Percentiles rank a stretch among this genome's conserved stretches.
Evolutionary conservation across 2,329 filamentous ascomycete species (phyloP).

Genomic region (Xylaria sp.): DNA sequence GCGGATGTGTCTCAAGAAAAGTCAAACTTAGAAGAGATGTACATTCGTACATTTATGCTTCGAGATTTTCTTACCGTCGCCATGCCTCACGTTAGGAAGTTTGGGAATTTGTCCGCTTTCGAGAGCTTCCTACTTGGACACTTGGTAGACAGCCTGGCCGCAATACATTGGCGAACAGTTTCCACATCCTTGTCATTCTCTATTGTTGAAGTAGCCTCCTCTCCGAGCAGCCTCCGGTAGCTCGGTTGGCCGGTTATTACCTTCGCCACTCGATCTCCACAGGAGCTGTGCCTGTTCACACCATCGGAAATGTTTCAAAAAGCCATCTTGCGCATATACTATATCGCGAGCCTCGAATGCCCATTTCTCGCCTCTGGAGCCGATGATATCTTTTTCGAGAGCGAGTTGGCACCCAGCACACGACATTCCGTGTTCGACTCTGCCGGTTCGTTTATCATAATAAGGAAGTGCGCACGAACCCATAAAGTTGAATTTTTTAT

Average conservation of each 20-base stretch:
- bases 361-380: neutral
- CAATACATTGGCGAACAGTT: constrained; percentile 13
- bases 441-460: constrained; percentile 32
- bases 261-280: constrained; percentile 42
- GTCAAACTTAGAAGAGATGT: too few relatives aligned
- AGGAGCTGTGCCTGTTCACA: constrained; percentile 51
- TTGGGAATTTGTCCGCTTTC: constrained; percentile 8
- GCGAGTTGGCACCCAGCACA: constrained; percentile 49
- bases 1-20: too few relatives aligned
- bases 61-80: too few relatives aligned
- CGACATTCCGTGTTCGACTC: constrained; percentile 48
- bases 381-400: neutral
- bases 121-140: constrained; percentile 18
- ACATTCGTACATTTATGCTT: too few relatives aligned
- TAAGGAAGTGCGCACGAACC: constrained; percentile 41
- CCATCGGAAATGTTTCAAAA: constrained; percentile 51
- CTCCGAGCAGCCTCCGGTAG: constrained; percentile 35
- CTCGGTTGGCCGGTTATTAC: constrained; percentile 28
- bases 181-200: constrained; percentile 26
- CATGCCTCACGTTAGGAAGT: neutral
- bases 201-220: constrained; percentile 34
- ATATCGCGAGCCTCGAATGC: constrained; percentile 21
- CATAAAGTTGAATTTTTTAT: constrained; percentile 43
- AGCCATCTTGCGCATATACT: constrained; percentile 47
- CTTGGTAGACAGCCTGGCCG: constrained; percentile 2